Evolutionary conservation across 495 filamentous ascomycete genomes (phyloP).

Genomic region (Lindgomyces ingoldianus): DNA sequence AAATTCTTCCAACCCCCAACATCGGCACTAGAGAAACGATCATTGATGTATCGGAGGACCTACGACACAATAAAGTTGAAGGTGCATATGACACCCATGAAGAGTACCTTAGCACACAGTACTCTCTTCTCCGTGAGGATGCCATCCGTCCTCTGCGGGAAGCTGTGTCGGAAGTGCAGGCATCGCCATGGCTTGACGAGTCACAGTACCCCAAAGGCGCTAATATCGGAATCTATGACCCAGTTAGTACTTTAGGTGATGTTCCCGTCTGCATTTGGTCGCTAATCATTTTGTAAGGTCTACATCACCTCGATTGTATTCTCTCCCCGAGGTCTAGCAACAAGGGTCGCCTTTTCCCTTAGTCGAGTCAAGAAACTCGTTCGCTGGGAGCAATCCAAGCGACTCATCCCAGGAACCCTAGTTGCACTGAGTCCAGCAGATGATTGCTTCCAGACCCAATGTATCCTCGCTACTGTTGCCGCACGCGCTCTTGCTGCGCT

Average conservation of each 20-base stretch:
- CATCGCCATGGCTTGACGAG: slow-evolving; percentile 36
- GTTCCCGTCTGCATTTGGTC: slow-evolving; percentile 6
- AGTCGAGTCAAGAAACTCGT: slow-evolving; percentile 66
- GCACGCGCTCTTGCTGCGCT: slow-evolving; percentile 66
- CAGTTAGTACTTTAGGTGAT: slow-evolving; percentile 51
- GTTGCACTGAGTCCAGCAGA: slow-evolving; percentile 67
- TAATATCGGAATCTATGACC: slow-evolving; percentile 70
- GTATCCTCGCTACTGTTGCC: slow-evolving; percentile 71
- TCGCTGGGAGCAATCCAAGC: slow-evolving; percentile 73
- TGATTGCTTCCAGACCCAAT: slow-evolving; percentile 66
- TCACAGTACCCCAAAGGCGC: slow-evolving; percentile 41
- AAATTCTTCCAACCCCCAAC: slow-evolving; percentile 32
- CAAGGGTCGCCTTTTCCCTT: slow-evolving; percentile 71
- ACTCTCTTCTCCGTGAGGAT: slow-evolving; percentile 49
- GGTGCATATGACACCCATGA: slow-evolving; percentile 45
- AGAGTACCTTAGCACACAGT: slow-evolving; percentile 43
- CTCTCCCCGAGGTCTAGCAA: slow-evolving; percentile 62
- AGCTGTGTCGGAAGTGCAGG: slow-evolving; percentile 42
- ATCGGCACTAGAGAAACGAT: background rate
- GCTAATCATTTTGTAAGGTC: slow-evolving; percentile 55
- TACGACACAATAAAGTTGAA: slow-evolving; percentile 43
- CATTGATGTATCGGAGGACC: slow-evolving; percentile 22
- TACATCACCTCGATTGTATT: slow-evolving; percentile 65
- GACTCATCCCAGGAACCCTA: slow-evolving; percentile 67
- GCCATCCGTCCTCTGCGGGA: slow-evolving; percentile 48